Base-by-base conservation (phyloP, 2,329 filamentous ascomycete genomes). In the Curvularia hawaiiensis region DNA sequence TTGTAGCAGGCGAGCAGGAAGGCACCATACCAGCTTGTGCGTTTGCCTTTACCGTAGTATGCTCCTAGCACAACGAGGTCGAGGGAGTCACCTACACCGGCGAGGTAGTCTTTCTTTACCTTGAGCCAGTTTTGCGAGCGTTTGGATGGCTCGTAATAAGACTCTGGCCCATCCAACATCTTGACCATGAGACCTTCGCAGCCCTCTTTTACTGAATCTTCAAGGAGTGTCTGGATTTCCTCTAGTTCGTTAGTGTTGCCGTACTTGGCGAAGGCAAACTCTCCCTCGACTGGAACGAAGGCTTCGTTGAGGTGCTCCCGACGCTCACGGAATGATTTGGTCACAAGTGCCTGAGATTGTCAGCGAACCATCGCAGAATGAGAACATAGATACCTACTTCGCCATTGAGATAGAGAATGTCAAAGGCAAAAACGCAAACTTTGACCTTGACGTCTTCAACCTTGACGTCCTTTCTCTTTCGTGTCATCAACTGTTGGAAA, bases 151-250 rank as follows among this genome's bases (percentile, higher is more conserved):
- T 98, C 94, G 74, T 99, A 99, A 68, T 91, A 91, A 66, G 91
- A 96, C 77, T 97, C 94, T 7, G 85, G 82, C 0, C 94, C 95
- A 74, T 98, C 94, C 58, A 99, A 80, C 95, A 99, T 99, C 82
- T 99, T 99, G 14, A 99, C 95, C 95, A 99, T 99, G 52, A 99
- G 82, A 11, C 95, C 95, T 80, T 99, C 95, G 72, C 95, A 99
- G 0, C 92, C 96, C 2, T 93, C 91, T 77, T 97, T 97, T 63
- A 99, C 90, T 69, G 91, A 95, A 58, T 98, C 94, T 70, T 99
- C 95, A 2, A 99, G 83, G 69, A 99, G 90, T 1, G 83, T 84
- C 72, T 98, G 94, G 53, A 99, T 99, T 70, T 96, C 91, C 52
- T 98, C 94, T 3, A 99, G 83, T 65, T 97, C 91, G 68, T 89